These are phyloP conservation scores for Omphalotus olearius DNA, from an alignment of 1,284 basidiomycete genomes.

Conservation along the genomic window DNA sequence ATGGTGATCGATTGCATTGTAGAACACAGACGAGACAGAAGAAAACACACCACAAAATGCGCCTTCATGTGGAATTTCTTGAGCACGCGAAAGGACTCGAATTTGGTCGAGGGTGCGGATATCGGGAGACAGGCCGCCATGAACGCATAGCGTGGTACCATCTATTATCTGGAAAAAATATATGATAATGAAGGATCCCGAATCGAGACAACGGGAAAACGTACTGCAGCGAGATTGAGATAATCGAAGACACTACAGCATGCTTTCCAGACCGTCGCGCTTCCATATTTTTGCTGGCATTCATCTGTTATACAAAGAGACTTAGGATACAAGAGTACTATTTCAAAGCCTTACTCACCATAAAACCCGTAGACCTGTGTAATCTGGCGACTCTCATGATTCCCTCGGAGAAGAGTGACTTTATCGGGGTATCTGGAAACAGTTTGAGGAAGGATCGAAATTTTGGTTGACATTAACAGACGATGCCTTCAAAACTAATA, in stretches of 20 bases:
- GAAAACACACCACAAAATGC: slow-evolving; percentile 81
- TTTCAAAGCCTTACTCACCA: slow-evolving; percentile 46
- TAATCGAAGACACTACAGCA: slow-evolving; percentile 96
- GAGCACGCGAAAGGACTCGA: slow-evolving; percentile 84
- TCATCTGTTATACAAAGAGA: slow-evolving; percentile 59
- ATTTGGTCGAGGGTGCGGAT: slow-evolving; percentile 92
- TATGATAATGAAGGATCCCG: not conserved
- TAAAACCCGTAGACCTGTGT: slow-evolving; percentile 99
- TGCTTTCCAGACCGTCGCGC: slow-evolving; percentile 91
- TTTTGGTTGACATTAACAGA: slow-evolving; percentile 27
- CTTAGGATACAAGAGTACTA: not conserved
- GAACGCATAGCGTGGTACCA: slow-evolving; percentile 86
- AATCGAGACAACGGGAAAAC: slow-evolving; percentile 26
- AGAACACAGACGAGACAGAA: not conserved
- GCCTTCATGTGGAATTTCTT: slow-evolving; percentile 97
- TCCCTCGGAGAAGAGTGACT: slow-evolving; percentile 88
- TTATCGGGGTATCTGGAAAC: slow-evolving; percentile 80
- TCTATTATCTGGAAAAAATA: slow-evolving; percentile 75
- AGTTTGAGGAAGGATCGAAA: not conserved
- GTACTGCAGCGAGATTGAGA: slow-evolving; percentile 87
- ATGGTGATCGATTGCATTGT: not conserved
- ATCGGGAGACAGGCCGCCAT: slow-evolving; percentile 90
- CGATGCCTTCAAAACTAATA: slow-evolving; percentile 91
- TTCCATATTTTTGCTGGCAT: slow-evolving; percentile 96
- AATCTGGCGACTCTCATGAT: slow-evolving; percentile 95